phyloP scores from a whole-genome alignment of 169 alveolate species.

The Plasmodium knowlesi region DNA sequence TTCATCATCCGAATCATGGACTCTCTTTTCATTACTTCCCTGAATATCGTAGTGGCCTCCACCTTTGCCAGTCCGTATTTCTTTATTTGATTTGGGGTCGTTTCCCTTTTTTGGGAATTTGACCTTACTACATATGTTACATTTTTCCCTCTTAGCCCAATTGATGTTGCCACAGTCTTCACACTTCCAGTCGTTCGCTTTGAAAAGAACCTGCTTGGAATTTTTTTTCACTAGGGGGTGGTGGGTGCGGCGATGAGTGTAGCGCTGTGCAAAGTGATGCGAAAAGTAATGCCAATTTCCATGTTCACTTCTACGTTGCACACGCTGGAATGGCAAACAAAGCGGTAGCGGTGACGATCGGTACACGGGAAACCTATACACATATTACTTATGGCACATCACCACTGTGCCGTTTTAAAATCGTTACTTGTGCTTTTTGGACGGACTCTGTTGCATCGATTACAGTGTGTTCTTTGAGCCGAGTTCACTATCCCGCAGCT shows the following conservation, averaged over 20 bases:
- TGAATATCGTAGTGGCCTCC: conserved; percentile 88
- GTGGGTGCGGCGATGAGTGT: background rate
- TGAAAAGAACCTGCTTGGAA: conserved; percentile 41
- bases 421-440: conserved; percentile 75
- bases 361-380: background rate
- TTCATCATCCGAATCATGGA: conserved; percentile 86
- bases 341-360: background rate
- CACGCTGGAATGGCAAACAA: background rate
- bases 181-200: conserved; percentile 88
- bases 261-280: background rate
- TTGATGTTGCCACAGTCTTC: conserved; percentile 88
- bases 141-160: conserved; percentile 88
- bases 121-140: conserved; percentile 86
- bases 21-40: conserved; percentile 81
- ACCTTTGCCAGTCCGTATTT: conserved; percentile 85
- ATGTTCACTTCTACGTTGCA: background rate
- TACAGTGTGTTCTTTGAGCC: conserved; percentile 85
- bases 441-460: conserved; percentile 81
- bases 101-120: conserved; percentile 17
- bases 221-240: conserved; percentile 18
- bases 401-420: background rate
- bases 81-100: conserved; percentile 55
- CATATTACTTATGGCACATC: background rate
- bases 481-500: conserved; percentile 86
- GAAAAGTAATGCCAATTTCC: background rate